Evolutionary conservation across 805 yeast genomes (phyloP).

Genomic region (Candida insectalens): DNA sequence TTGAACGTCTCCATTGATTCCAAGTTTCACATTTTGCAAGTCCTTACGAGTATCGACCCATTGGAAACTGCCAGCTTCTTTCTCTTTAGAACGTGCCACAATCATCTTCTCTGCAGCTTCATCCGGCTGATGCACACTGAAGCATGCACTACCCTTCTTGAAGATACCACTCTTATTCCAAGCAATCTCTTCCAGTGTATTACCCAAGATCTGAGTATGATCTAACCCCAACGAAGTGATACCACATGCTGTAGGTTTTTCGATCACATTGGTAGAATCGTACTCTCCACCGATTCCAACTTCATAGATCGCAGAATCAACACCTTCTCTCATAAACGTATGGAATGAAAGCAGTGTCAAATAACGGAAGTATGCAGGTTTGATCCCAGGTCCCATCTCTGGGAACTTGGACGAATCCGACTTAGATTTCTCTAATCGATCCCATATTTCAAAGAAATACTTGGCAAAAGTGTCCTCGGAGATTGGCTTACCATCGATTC

Average conservation of each 20-base stretch:
- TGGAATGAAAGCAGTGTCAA: conserved; percentile 87
- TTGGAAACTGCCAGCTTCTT: conserved; percentile 34
- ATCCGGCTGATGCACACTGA: conserved; percentile 44
- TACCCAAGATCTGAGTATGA: conserved; percentile 80
- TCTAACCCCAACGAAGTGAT: conserved; percentile 85
- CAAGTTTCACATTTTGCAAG: conserved; percentile 38
- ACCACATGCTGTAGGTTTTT: conserved; percentile 75
- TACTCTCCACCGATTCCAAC: conserved; percentile 98
- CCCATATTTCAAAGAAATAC: conserved; percentile 95
- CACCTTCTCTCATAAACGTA: conserved; percentile 76
- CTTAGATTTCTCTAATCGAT: conserved; percentile 42
- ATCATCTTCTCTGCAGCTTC: conserved; percentile 47
- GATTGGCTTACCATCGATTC: conserved; percentile 81
- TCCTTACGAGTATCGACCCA: conserved; percentile 40
- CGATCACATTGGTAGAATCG: conserved; percentile 89
- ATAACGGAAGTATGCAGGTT: conserved; percentile 90
- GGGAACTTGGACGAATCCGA: conserved; percentile 58
- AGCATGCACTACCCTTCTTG: conserved; percentile 58
- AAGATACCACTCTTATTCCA: conserved; percentile 96
- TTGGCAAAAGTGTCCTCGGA: conserved; percentile 71
- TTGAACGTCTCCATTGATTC: conserved; percentile 82
- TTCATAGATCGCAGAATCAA: conserved; percentile 91
- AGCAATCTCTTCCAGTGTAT: conserved; percentile 80
- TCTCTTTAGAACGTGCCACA: conserved; percentile 59
- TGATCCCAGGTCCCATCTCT: conserved; percentile 59